A percentile compares a stretch with the other conserved stretches of the same genome.
phyloP scores from a whole-genome alignment of 2,329 filamentous ascomycete species.

The Penicillium sp. region DNA sequence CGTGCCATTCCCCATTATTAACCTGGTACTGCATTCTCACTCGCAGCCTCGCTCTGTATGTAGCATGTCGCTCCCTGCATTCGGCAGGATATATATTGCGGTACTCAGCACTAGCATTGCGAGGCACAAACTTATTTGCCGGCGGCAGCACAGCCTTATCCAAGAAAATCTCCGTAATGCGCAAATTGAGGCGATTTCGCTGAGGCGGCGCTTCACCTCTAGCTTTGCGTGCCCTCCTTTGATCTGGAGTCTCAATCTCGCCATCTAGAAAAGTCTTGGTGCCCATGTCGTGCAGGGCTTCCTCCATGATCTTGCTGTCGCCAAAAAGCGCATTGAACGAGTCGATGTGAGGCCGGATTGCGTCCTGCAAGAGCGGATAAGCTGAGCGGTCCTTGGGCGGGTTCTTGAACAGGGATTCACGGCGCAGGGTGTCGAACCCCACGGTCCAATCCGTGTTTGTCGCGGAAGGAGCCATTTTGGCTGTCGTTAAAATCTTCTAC shows the following conservation, averaged over 20 bases:
- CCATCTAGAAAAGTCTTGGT: constrained; percentile 84
- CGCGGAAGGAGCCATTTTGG: constrained; percentile 51
- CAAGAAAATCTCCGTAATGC: constrained; percentile 75
- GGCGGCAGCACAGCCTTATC: constrained; percentile 76
- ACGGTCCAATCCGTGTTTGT: constrained; percentile 75
- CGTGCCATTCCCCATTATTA: constrained; percentile 80
- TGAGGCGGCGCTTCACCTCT: constrained; percentile 51
- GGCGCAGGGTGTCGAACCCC: constrained; percentile 78
- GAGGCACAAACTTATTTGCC: constrained; percentile 74
- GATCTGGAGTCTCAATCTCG: constrained; percentile 46
- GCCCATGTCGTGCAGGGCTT: constrained; percentile 83
- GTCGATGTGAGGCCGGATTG: constrained; percentile 88
- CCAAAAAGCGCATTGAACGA: constrained; percentile 92
- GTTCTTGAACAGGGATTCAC: constrained; percentile 83
- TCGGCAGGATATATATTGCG: constrained; percentile 87
- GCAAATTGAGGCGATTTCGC: constrained; percentile 72
- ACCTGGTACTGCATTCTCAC: constrained; percentile 80
- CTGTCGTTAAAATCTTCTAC: neutral
- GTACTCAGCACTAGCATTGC: constrained; percentile 44
- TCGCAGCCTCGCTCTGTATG: constrained; percentile 82
- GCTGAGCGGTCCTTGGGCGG: constrained; percentile 83
- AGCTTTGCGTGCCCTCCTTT: constrained; percentile 42
- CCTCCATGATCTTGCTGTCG: constrained; percentile 66
- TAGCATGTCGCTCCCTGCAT: constrained; percentile 87
- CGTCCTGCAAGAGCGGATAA: constrained; percentile 78